A percentile compares a stretch with the other conserved stretches of the same genome.
Evolutionary conservation across 1,284 basidiomycete genomes (phyloP).

Genomic region (Agaricales sp.): DNA sequence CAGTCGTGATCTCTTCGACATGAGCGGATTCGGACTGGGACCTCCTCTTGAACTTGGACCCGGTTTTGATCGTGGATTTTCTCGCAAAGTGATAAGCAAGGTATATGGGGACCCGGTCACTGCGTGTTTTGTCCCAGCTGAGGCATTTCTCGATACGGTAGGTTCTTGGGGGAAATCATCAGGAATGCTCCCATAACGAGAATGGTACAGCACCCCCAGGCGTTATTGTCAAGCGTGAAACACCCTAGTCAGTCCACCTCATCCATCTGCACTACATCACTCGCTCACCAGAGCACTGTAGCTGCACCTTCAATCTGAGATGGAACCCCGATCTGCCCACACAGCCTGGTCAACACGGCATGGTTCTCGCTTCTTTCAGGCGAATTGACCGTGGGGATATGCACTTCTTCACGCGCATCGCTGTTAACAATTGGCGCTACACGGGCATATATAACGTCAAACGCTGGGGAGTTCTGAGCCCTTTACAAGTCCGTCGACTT

Average conservation of each 20-base stretch:
- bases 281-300: not conserved
- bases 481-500: slow-evolving; percentile 5
- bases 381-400: not conserved
- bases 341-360: slow-evolving; percentile 6
- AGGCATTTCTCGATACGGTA: not conserved
- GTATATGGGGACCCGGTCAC: not conserved
- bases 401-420: not conserved
- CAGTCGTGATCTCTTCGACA: slow-evolving; percentile 5
- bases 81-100: not conserved
- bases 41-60: slow-evolving; percentile 5
- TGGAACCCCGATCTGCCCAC: slow-evolving; percentile 8
- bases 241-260: slow-evolving; percentile 4
- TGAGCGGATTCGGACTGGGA: slow-evolving; percentile 7
- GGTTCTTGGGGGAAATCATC: slow-evolving; percentile 4
- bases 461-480: slow-evolving; percentile 2
- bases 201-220: slow-evolving; percentile 1
- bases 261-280: not conserved
- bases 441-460: slow-evolving; percentile 4
- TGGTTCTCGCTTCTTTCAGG: slow-evolving; percentile 1
- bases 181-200: slow-evolving; percentile 5
- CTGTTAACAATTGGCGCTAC: slow-evolving; percentile 5
- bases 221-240: not conserved
- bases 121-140: not conserved
- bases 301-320: slow-evolving; percentile 5
- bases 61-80: slow-evolving; percentile 2